Evolutionary conservation across 345 rosid species (phyloP), one percentile per base, ranked within the genome.

Genomic region (Schrenkiella parvula): DNA sequence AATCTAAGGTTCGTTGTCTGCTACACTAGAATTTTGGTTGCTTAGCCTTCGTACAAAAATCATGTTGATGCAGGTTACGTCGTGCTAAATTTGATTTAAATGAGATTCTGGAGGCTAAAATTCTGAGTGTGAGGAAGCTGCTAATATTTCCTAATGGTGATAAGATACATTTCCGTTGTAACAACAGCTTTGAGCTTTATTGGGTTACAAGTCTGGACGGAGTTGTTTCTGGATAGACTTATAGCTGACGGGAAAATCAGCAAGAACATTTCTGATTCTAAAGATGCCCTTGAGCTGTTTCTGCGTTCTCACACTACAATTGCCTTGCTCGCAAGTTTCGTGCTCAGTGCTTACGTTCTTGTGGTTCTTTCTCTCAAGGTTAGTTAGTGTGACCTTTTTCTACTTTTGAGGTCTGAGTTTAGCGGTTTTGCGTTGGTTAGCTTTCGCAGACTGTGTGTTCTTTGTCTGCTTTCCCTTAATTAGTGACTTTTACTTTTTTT

Each of bases 131-230:
- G n/a, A n/a, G n/a, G n/a, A n/a, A n/a, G n/a, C n/a, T n/a, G n/a
- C n/a, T n/a, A n/a, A n/a, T n/a, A n/a, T n/a, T n/a, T 64, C 51
- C 25, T 72, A 72, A 91, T 89, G 95, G 93, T 80, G 74, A 79
- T 67, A 70, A 80, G 64, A 37, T 89, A 76, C 65, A 39, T 91
- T 57, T 84, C 97, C 1, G 78, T 81, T 11, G 79, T 54, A 11
- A 86, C 81, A 52, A 85, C 93, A 21, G 76, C 80, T 80, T 68
- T 86, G 47, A 89, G 95, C 72, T 84, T 84, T 64, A 72, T 81
- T 12, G 89, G 83, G 48, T 84, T 91, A 38, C 88, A 81, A 52
- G 72, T 79, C 39, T 86, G 92, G 95, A 71, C 91, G 2, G 86
- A 81, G 58, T 67, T 82, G 60, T 80, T 88, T 2, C 52, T 87